Percentiles rank a stretch among this genome's conserved stretches.
These are phyloP conservation scores for Gypsophila paniculata DNA, from an alignment of 179 eudicot genomes.

Conservation along the genomic window DNA sequence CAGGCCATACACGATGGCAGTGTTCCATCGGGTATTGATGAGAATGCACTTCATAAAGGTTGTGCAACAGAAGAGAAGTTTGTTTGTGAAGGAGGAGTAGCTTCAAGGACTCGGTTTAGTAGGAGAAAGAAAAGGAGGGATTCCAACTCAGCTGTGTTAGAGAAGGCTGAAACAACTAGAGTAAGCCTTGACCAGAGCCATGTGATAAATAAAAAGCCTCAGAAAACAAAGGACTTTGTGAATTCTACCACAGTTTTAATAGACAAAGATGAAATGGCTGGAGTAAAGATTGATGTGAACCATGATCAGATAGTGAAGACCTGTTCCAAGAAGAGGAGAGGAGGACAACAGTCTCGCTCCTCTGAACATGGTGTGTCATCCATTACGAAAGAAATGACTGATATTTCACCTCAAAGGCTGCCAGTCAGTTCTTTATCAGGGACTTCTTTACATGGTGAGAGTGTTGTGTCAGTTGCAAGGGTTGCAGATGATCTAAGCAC, in stretches of 20 bases:
- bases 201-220: slow-evolving; percentile 14
- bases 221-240: neutral
- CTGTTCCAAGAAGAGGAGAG: slow-evolving; percentile 5
- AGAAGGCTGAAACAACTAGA: slow-evolving; percentile 12
- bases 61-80: neutral
- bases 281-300: neutral
- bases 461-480: neutral
- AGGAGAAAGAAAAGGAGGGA: neutral
- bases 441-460: slow-evolving; percentile 9
- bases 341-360: neutral
- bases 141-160: neutral
- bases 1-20: neutral
- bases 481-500: neutral
- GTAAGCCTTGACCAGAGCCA: neutral
- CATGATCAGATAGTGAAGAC: slow-evolving; percentile 7
- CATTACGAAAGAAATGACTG: slow-evolving; percentile 1
- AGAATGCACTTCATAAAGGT: slow-evolving; percentile 11
- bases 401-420: slow-evolving; percentile 2
- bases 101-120: neutral
- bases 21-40: slow-evolving; percentile 17
- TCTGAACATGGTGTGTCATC: neutral
- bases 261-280: slow-evolving; percentile 9
- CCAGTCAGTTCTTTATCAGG: slow-evolving; percentile 19
- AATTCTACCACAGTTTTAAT: neutral
- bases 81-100: neutral